Base-by-base conservation (phyloP, 2,329 filamentous ascomycete species). In the Sporothrix brasiliensis region DNA sequence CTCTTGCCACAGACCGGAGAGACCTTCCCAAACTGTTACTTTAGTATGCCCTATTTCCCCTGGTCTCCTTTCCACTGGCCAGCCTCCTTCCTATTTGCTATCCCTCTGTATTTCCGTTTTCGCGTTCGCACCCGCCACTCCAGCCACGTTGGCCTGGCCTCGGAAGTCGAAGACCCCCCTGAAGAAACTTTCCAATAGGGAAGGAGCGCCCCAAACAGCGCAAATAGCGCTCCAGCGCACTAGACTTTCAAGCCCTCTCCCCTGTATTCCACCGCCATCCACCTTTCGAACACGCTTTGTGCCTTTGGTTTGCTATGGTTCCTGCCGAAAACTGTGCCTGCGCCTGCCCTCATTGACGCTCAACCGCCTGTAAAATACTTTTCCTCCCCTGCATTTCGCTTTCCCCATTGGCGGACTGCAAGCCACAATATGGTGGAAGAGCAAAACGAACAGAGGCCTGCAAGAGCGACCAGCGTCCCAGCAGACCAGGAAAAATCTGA, bases 41-140 rank as follows among this genome's bases (percentile, higher is more conserved):
- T 56, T 30, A 2, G 7, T 27, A 21, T 68, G 68, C 50, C 52
- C 60, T 54, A 16, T 19, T 50, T 71, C 67, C 73, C 72, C 71
- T 74, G 75, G 72, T 63, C 54, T 1, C 19, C 34, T 44, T 60
- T 10, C 19, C 34, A 24, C 19, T 41, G 34, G n/a, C 53, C 27
- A 1, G 50, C 53, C 27, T 39, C 53, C 16, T 39, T 44, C 56
- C 56, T 5, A 44, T 61, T 61, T 24, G 56, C 56, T 61, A 11
- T 16, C 30, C 27, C 54, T 60, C 41, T 24, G 24, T 50, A 50
- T 50, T 49, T 50, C 16, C 44, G 24, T 11, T n/a, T n/a, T 41
- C 13, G 34, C 61, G 7, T 21, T 58, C 27, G 34, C 61, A 16
- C 44, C 65, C 47, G 60, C 30, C 68, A 10, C 21, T 50, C 53